A percentile compares a stretch with the other conserved stretches of the same genome.
Conservation (phyloP, 164 flowering plant genomes). For the Kingdonia uniflora region DNA sequence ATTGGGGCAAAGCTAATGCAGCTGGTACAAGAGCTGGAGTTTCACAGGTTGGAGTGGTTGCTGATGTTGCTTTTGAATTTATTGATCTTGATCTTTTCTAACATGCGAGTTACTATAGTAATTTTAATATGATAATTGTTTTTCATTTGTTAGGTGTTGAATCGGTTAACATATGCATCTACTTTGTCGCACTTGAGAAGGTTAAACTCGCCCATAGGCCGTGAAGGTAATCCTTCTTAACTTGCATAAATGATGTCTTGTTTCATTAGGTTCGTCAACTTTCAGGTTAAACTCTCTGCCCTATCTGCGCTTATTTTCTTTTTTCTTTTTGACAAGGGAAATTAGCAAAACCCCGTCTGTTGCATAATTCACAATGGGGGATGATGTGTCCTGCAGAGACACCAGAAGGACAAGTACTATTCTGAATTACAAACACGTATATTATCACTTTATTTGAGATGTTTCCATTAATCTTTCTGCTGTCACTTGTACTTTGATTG, state of each 20-base stretch:
- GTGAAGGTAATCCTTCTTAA: constrained; percentile 73
- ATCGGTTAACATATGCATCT: constrained; percentile 93
- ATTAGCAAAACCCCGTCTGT: constrained; percentile 93
- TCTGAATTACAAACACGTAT: not conserved
- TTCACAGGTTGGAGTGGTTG: constrained; percentile 62
- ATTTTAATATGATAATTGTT: too few species aligned
- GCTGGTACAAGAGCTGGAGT: constrained; percentile 99
- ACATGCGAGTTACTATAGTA: not conserved
- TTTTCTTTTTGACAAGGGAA: constrained; percentile 41
- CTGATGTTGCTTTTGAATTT: not conserved
- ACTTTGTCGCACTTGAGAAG: constrained; percentile 91
- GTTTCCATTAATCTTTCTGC: not conserved
- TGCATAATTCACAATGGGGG: constrained; percentile 99
- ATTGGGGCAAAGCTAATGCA: constrained; percentile 99
- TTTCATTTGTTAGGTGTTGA: constrained; percentile 57
- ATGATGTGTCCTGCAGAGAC: constrained; percentile 99
- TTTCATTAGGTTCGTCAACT: not conserved
- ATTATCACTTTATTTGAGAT: not conserved
- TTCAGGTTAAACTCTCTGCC: not conserved
- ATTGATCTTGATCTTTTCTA: not conserved
- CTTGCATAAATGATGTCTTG: not conserved
- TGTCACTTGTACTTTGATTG: constrained; percentile 1
- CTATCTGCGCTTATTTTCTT: too few species aligned
- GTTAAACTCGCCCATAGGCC: constrained; percentile 95
- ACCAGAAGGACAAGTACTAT: constrained; percentile 88